phyloP scores from a whole-genome alignment of 1,284 basidiomycete genomes.

The Gymnopus androsaceus region DNA sequence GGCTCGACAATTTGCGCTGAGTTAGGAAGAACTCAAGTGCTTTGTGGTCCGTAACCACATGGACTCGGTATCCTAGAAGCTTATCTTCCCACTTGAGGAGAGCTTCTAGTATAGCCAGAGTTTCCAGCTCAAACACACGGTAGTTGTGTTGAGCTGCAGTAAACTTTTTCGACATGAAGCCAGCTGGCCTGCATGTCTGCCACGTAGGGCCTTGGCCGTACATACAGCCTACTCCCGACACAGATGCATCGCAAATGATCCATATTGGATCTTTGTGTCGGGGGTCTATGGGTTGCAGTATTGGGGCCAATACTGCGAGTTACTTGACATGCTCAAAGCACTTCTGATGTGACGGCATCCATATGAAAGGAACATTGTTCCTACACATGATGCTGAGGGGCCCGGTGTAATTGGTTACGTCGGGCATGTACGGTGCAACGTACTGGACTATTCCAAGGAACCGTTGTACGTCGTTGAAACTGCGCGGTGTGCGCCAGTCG shows the following conservation, averaged over 20 bases:
- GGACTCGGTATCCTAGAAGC: conserved; percentile 24
- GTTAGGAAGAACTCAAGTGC: conserved; percentile 29
- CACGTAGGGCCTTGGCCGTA: too few species aligned
- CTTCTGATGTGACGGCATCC: conserved; percentile 19
- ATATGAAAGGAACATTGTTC: conserved; percentile 17
- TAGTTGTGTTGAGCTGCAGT: conserved; percentile 27
- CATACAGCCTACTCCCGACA: conserved; percentile 6
- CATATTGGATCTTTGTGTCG: conserved; percentile 36
- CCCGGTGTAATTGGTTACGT: conserved; percentile 24
- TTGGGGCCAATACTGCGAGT: conserved; percentile 5
- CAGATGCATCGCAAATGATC: conserved; percentile 40
- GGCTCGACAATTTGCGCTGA: conserved; percentile 18
- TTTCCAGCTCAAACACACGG: conserved; percentile 28
- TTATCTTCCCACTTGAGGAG: conserved; percentile 33
- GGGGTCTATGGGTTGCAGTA: conserved; percentile 11
- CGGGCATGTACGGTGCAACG: conserved; percentile 25
- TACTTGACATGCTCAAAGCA: conserved; percentile 15
- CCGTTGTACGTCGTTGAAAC: conserved; percentile 16
- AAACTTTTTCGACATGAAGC: conserved; percentile 33
- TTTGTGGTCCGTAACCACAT: conserved; percentile 32
- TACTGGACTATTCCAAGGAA: conserved; percentile 29
- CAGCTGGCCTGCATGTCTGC: conserved; percentile 27
- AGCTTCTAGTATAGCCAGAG: conserved; percentile 31
- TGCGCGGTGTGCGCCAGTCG: conserved; percentile 27
- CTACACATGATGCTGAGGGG: conserved; percentile 19